Base-by-base conservation (phyloP, 345 rosid genomes). In the Corchorus olitorius region DNA sequence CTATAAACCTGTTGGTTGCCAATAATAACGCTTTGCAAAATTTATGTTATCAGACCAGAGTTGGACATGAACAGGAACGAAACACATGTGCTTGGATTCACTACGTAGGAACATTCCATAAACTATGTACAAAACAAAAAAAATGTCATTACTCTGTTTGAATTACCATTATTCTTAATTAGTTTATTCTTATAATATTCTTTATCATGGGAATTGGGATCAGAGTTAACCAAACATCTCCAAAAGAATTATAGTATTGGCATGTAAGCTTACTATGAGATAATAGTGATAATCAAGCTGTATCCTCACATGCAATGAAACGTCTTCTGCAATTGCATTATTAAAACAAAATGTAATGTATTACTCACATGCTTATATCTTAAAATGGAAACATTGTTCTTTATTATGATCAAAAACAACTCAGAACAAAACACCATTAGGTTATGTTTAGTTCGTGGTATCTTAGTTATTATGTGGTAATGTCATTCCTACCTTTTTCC, bases 11-110 rank as follows among this genome's bases (percentile, higher is more conserved):
- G 54, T 13, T 46, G 4, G 37, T 7, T 14, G 58, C 72, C 53
- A 49, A 68, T 48, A 67, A 67, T 46, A n/a, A n/a, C n/a, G 54
- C 53, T 14, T 14, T 45, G 71, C 46, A 67, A 45, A 11, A 45
- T 46, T 4, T 1, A 45, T 27, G 27, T 27, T 27, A 67, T 22
- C 48, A 37, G 48, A 64, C 46, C 68, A 15, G 22, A 13, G 27
- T 17, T 64, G 3, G 12, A 37, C 67, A 6, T n/a, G 67, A 37
- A 63, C 2, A 27, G 64, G 55, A n/a, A 9, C 10, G 8, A 17
- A 39, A 39, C n/a, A 39, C 43, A 58, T 27, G 6, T 59, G 34
- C 4, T 60, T 5, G 41, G 41, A 33, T 61, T 61, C 65, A 2
- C 14, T n/a, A 61, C 8, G 64, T 15, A 11, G 63, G 37, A 27